Base-by-base conservation (phyloP, 345 rosid genomes). In the Pseudoturritis turrita region DNA sequence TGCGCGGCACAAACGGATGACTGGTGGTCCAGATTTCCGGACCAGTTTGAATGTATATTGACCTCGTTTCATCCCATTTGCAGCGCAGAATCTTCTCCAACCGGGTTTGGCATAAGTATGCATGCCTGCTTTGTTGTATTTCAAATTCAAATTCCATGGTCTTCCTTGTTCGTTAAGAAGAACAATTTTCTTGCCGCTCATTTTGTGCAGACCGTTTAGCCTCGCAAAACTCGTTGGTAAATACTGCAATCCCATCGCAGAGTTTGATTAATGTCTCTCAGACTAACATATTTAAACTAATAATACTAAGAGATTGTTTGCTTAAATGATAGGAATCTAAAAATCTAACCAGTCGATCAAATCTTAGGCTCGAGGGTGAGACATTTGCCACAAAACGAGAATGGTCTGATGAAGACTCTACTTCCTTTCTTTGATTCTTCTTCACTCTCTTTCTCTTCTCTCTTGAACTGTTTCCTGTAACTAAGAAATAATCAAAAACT, bases 21-120 rank as follows among this genome's bases (percentile, higher is more conserved):
- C 7, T 0, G 60, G 66, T 12, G 59, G 50, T 35, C 9, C 43
- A 25, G 50, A 7, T 33, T 53, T 43, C 9, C 0, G 2, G 51
- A 76, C 71, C 11, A 76, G 64, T 69, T 69, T 46, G 45, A 62
- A 46, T 15, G 37, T 53, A 19, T 3, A 70, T 8, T 10, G 44
- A 69, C 71, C 70, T 35, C 8, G 21, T 0, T 5, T 28, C 60
- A 70, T 44, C 36, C 39, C 52, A 55, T 76, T 76, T 3, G 4
- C 71, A 62, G 3, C 22, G 31, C 79, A 76, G 60, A 76, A 69
- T 2, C 45, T 69, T 44, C 0, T 46, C 79, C 75, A 69, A 13
- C 79, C 79, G 2, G 52, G 39, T 62, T 28, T 22, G 65, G 14
- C 36, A 21, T 6, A 29, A 37, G 65, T 63, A 0, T 76, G 39